These are phyloP conservation scores for Ustilago loliicola DNA, from an alignment of 1,284 basidiomycete genomes.

Conservation along the genomic window DNA sequence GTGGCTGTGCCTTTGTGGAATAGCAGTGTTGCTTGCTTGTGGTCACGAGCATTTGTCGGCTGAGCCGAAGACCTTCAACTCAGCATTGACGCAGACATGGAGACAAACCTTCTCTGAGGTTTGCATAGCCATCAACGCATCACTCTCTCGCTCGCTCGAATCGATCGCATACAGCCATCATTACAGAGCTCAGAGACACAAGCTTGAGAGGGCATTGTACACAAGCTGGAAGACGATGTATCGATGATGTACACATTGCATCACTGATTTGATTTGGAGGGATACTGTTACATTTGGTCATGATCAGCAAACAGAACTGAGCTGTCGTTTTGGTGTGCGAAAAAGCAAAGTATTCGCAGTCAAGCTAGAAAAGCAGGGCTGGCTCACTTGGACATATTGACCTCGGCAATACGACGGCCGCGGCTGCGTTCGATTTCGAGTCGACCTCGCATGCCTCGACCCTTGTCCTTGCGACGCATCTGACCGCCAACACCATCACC, in stretches of 20 bases:
- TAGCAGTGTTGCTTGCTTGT: background rate
- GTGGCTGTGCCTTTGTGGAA: background rate
- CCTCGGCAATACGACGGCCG: conserved; percentile 60
- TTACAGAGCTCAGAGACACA: no score
- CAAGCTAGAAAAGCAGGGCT: background rate
- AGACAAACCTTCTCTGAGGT: no score
- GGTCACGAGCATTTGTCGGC: conserved; percentile 1
- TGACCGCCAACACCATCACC: conserved; percentile 67
- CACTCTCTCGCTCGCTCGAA: no score
- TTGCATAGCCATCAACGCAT: no score
- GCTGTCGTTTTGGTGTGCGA: background rate
- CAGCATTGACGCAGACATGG: background rate
- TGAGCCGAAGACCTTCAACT: background rate
- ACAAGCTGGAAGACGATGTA: no score
- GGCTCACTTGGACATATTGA: conserved; percentile 44
- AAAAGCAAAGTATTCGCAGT: no score
- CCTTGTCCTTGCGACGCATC: conserved; percentile 66
- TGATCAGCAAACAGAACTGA: background rate
- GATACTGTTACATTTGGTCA: background rate
- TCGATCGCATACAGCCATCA: no score
- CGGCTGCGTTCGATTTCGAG: conserved; percentile 61
- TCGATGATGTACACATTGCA: conserved; percentile 5
- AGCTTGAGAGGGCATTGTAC: no score
- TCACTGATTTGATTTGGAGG: background rate
- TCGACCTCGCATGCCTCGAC: conserved; percentile 60